Evolutionary conservation across 495 filamentous ascomycete species (phyloP).

Genomic region (Staphylotrichum tortipilum): DNA sequence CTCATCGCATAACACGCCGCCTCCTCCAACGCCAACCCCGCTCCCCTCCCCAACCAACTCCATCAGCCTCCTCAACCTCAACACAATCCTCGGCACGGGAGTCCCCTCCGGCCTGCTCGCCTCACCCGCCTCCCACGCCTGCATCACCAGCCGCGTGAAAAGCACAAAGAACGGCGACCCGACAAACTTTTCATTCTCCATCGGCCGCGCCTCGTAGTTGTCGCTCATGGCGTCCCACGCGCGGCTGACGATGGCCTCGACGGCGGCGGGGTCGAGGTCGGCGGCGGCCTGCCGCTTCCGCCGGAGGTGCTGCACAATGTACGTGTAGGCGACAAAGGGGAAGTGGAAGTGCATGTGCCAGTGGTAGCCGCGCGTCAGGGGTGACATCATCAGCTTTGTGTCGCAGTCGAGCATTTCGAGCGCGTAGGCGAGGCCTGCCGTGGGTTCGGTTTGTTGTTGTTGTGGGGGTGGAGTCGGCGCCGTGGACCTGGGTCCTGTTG

Average conservation of each 20-base stretch:
- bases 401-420: background rate
- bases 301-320: conserved; percentile 42
- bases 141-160: background rate
- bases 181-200: too few relatives aligned
- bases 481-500: background rate
- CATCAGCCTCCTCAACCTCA: background rate
- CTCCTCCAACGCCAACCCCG: background rate
- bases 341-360: conserved; percentile 44
- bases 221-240: conserved; percentile 45
- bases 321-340: conserved; percentile 45
- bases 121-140: background rate
- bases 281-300: conserved; percentile 25
- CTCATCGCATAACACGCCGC: background rate
- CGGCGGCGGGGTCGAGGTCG: background rate
- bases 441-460: conserved; percentile 10
- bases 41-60: background rate
- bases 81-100: background rate
- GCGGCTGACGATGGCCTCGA: conserved; percentile 25
- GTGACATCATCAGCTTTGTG: conserved; percentile 35
- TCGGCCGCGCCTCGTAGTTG: conserved; percentile 33
- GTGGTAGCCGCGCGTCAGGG: conserved; percentile 34
- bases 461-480: background rate
- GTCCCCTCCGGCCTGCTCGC: background rate
- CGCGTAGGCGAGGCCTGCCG: conserved; percentile 23
- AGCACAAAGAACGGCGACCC: background rate